Evolutionary conservation across 1,139 yeast species (phyloP).

Genomic region (Yamadazyma diospyri): DNA sequence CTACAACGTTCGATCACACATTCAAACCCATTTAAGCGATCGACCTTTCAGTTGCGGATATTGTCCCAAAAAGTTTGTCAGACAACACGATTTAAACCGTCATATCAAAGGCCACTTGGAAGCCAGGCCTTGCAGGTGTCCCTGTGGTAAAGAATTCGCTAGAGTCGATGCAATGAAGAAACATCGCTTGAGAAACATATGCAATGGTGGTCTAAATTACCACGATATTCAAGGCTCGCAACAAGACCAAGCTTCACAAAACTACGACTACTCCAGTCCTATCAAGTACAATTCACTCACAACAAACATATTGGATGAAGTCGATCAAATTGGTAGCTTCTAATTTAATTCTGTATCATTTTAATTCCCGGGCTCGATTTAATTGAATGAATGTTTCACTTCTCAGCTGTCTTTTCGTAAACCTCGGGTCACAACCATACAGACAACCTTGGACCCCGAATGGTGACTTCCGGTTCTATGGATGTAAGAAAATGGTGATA

Average conservation of each 20-base stretch:
- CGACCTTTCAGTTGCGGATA: slow-evolving; percentile 69
- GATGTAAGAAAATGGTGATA: no score
- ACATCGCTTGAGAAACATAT: slow-evolving; percentile 76
- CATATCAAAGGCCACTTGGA: slow-evolving; percentile 87
- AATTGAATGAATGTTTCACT: no score
- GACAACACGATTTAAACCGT: slow-evolving; percentile 90
- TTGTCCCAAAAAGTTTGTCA: slow-evolving; percentile 72
- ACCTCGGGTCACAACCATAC: no score
- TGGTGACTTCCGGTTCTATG: no score
- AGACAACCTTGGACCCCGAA: no score
- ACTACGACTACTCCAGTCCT: slow-evolving; percentile 26
- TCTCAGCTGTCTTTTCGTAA: no score
- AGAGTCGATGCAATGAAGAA: slow-evolving; percentile 84
- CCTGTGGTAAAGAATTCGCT: slow-evolving; percentile 90
- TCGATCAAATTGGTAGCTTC: slow-evolving; percentile 5
- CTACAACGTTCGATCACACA: slow-evolving; percentile 93
- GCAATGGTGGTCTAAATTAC: slow-evolving; percentile 53
- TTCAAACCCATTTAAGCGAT: slow-evolving; percentile 94
- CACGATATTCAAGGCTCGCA: background rate
- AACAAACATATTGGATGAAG: slow-evolving; percentile 4
- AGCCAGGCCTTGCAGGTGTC: slow-evolving; percentile 66
- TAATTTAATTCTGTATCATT: slow-evolving; percentile 2
- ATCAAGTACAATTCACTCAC: slow-evolving; percentile 9
- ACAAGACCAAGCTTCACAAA: slow-evolving; percentile 1
- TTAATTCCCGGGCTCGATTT: no score